Conservation (phyloP, 306 rosid genomes). For the Canavalia gladiata region DNA sequence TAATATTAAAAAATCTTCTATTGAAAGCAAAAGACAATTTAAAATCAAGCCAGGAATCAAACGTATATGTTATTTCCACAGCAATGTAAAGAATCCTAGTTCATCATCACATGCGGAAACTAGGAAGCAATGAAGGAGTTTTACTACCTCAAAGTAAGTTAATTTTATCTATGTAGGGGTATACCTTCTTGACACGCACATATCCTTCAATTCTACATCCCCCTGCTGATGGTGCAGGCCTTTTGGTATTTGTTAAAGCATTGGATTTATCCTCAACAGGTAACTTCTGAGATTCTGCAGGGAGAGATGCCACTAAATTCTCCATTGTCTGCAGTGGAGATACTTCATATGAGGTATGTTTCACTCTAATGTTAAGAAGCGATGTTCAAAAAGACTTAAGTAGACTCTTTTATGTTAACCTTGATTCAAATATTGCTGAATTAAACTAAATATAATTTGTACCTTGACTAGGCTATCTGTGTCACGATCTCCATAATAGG, state of each 20-base stretch:
- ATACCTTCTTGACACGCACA: slow-evolving; percentile 96
- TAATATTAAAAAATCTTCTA: slow-evolving; percentile 15
- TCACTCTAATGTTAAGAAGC: slow-evolving; percentile 34
- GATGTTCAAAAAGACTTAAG: slow-evolving; percentile 26
- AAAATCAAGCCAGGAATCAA: slow-evolving; percentile 15
- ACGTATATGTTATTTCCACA: slow-evolving; percentile 22
- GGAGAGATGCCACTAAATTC: slow-evolving; percentile 70
- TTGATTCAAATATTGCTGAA: slow-evolving; percentile 38
- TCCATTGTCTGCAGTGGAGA: slow-evolving; percentile 83
- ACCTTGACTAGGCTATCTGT: slow-evolving; percentile 91
- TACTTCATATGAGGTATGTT: slow-evolving; percentile 47
- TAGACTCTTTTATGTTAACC: slow-evolving; percentile 31
- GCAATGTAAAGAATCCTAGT: slow-evolving; percentile 26
- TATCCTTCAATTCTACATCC: slow-evolving; percentile 96
- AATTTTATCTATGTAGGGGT: slow-evolving; percentile 23
- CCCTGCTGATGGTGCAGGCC: slow-evolving; percentile 91
- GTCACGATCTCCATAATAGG: slow-evolving; percentile 97
- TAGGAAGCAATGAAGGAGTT: slow-evolving; percentile 44
- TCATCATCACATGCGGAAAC: slow-evolving; percentile 34
- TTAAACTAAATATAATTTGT: slow-evolving; percentile 38
- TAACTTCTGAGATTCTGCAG: slow-evolving; percentile 60
- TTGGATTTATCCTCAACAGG: slow-evolving; percentile 69
- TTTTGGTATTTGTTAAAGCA: slow-evolving; percentile 60
- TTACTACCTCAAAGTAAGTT: background rate
- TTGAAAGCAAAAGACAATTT: slow-evolving; percentile 27